Base-by-base conservation (phyloP, 2,329 filamentous ascomycete genomes). In the Nemania serpens region DNA sequence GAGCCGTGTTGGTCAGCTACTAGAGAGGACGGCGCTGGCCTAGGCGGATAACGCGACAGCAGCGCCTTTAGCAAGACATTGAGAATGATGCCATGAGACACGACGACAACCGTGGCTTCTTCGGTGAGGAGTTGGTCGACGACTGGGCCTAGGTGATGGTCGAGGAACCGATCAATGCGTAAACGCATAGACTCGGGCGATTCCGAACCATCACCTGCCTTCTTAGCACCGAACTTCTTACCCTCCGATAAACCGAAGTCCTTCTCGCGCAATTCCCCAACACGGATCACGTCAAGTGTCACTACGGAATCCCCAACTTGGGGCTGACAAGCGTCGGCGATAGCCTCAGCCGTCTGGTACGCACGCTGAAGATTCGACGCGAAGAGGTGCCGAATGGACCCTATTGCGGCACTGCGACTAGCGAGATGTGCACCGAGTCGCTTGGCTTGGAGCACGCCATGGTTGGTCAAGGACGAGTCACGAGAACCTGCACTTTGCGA, bases 31-130 rank as follows among this genome's bases (percentile, higher is more conserved):
- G n/a, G 20, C 17, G 29, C 10, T 9, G 51, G 41, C 20, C 42
- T 59, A 6, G 60, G 22, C 7, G 75, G 74, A 60, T 91, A 82
- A 2, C 84, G 80, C 12, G 78, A 75, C 7, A 89, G 76, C 13
- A 96, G 73, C 12, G 82, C 80, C 57, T 82, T 81, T 82, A 90
- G 88, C 0, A 97, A 75, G 34, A 86, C 82, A 2, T 85, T 86
- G 2, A 97, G 82, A 42, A 96, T 86, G 62, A 96, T 88, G 15
- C 93, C 93, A 70, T 97, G 93, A 1, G 93, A 89, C 3, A 96
- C 89, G 13, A 96, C 77, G 1, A 86, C 88, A 12, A 92, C 77
- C 2, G 79, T 76, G 6, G 74, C 69, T 11, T 79, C 73, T 10
- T 63, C 62, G 17, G 67, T 55, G 4, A 41, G 58, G 36, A 68